Base-by-base conservation (phyloP, 176 grass and related monocot genomes). In the Avena sativa region DNA sequence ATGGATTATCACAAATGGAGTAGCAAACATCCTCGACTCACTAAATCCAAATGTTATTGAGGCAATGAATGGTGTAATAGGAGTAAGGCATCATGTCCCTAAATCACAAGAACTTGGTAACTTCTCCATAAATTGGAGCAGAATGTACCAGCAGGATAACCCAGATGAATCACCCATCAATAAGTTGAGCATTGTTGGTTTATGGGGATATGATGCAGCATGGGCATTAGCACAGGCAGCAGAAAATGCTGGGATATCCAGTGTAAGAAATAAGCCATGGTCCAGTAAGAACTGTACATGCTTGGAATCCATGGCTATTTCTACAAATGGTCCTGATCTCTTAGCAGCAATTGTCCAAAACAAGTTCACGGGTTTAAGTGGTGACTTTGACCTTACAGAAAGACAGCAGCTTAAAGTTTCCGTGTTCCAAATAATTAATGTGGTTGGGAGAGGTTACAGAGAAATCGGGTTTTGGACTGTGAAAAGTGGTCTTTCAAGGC, bases 1-100 rank as follows among this genome's bases (percentile, higher is more conserved):
- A 9, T 95, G 93, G 93, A 95, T 95, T 14, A 60, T 88, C 12
- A 92, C 93, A 7, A 21, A 90, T 49, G 85, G 26, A 15, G 8
- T 95, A 67, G 78, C 90, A 59, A 87, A 9, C 15, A 86, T 87
- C n/a, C 66, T 91, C 2, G 86, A 78, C 12, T 87, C 71, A 21
- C 48, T 85, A 0, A 19, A 57, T 67, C 84, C 74, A 26, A 25
- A 5, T 38, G 57, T 48, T 15, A 12, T 78, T 3, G 82, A 87
- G 4, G 58, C 51, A 14, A 87, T 95, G 85, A 86, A 90, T 47
- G 93, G 93, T 3, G 90, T 86, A 0, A 12, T 92, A 12, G 93
- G 93, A 23, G 65, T 92, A 51, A 50, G 28, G 20, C 59, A 56
- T 26, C 43, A 92, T 61, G 61, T 90, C 2, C 81, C 85, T 4